Conservation (phyloP, 495 filamentous ascomycete genomes). For the Lindgomyces ingoldianus region DNA sequence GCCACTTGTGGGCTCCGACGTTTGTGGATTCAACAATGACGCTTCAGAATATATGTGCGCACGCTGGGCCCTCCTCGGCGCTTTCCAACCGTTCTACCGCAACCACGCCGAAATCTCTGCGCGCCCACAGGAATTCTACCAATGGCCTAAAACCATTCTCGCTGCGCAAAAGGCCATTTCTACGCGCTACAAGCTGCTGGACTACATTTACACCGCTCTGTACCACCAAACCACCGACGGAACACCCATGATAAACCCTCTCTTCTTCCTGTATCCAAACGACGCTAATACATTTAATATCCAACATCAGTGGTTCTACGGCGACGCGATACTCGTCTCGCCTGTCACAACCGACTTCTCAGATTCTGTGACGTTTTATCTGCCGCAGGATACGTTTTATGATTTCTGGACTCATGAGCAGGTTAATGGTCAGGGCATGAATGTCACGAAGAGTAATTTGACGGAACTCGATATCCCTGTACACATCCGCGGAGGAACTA, state of each 20-base stretch:
- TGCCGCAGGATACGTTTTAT: slow-evolving; percentile 75
- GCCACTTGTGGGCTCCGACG: slow-evolving; percentile 81
- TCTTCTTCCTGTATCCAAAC: slow-evolving; percentile 72
- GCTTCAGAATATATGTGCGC: slow-evolving; percentile 78
- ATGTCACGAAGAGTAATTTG: slow-evolving; percentile 57
- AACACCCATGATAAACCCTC: slow-evolving; percentile 65
- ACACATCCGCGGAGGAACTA: slow-evolving; percentile 68
- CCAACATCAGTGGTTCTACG: slow-evolving; percentile 74
- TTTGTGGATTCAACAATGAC: slow-evolving; percentile 73
- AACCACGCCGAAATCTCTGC: slow-evolving; percentile 64
- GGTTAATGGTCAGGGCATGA: slow-evolving; percentile 58
- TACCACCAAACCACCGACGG: slow-evolving; percentile 64
- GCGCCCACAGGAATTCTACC: slow-evolving; percentile 74
- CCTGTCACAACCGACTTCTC: slow-evolving; percentile 66
- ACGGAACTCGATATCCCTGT: slow-evolving; percentile 68
- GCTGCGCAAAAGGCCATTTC: slow-evolving; percentile 72
- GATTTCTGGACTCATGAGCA: slow-evolving; percentile 67
- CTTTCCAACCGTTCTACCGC: slow-evolving; percentile 82
- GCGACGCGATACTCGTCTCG: slow-evolving; percentile 66
- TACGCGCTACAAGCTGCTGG: slow-evolving; percentile 72
- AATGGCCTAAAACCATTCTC: slow-evolving; percentile 61
- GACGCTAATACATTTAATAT: slow-evolving; percentile 64
- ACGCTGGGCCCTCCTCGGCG: slow-evolving; percentile 77
- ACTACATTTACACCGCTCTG: slow-evolving; percentile 81
- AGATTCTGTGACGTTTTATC: slow-evolving; percentile 68